Evolutionary conservation across 192 early-diverging fungal genomes (phyloP).

Genomic region (Podila horticola): DNA sequence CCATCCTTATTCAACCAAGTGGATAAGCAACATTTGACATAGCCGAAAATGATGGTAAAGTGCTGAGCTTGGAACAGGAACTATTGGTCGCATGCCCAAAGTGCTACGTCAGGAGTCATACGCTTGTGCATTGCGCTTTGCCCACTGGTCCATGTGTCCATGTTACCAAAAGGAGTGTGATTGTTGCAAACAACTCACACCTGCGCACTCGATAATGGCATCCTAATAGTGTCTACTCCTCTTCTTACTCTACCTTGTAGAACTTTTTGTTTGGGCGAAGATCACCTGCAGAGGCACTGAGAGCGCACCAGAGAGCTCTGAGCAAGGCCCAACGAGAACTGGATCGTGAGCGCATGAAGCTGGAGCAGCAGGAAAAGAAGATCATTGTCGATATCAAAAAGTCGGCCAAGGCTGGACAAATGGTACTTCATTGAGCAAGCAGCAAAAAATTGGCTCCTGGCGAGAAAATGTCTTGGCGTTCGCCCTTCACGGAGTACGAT

Average conservation of each 20-base stretch:
- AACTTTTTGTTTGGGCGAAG: constrained; percentile 83
- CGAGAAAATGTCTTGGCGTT: neutral
- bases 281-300: constrained; percentile 92
- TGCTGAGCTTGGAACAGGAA: no score
- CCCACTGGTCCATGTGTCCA: no score
- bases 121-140: neutral
- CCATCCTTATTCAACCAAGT: no score
- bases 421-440: constrained; percentile 59
- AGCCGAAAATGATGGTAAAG: neutral
- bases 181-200: neutral
- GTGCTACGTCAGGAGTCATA: no score
- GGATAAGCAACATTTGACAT: no score
- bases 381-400: constrained; percentile 94
- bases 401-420: constrained; percentile 89
- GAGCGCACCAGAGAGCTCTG: constrained; percentile 90
- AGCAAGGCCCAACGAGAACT: constrained; percentile 91
- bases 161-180: no score
- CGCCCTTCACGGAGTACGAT: neutral
- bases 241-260: constrained; percentile 12
- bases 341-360: constrained; percentile 87
- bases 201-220: no score
- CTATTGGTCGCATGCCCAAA: neutral
- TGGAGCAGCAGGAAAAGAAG: constrained; percentile 97
- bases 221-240: neutral
- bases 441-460: neutral